phyloP scores from a whole-genome alignment of 1,139 yeast genomes.

The Pneumocystis jirovecii region DNA sequence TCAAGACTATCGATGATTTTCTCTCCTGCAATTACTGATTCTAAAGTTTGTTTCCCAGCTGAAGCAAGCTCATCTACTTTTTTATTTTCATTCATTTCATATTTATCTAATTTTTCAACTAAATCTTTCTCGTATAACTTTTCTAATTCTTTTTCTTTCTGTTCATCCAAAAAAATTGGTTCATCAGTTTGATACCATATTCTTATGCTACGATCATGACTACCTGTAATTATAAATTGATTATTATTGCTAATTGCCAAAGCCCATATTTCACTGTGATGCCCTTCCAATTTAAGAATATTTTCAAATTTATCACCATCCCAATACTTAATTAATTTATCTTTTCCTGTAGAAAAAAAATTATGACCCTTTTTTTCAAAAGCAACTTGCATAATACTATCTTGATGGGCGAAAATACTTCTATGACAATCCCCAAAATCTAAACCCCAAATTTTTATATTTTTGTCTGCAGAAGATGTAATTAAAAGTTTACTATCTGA shows the following conservation, averaged over 20 bases:
- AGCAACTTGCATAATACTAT: slow-evolving; percentile 74
- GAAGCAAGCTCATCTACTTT: slow-evolving; percentile 39
- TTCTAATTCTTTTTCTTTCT: slow-evolving; percentile 87
- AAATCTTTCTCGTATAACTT: slow-evolving; percentile 72
- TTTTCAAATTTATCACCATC: slow-evolving; percentile 95
- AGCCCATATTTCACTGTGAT: slow-evolving; percentile 90
- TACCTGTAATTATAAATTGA: slow-evolving; percentile 59
- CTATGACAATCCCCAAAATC: slow-evolving; percentile 98
- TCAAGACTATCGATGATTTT: slow-evolving; percentile 85
- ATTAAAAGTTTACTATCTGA: slow-evolving; percentile 71
- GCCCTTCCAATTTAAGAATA: slow-evolving; percentile 69
- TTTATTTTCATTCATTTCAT: slow-evolving; percentile 29
- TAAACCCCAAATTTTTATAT: slow-evolving; percentile 93
- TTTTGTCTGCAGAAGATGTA: slow-evolving; percentile 92
- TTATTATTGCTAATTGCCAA: slow-evolving; percentile 64
- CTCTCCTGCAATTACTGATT: slow-evolving; percentile 90
- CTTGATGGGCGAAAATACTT: slow-evolving; percentile 92
- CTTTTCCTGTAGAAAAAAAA: slow-evolving; percentile 83
- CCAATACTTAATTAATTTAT: slow-evolving; percentile 84
- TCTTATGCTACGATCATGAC: slow-evolving; percentile 87
- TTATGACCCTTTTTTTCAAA: slow-evolving; percentile 76
- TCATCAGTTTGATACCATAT: slow-evolving; percentile 88
- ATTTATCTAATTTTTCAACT: slow-evolving; percentile 52
- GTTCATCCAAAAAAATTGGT: slow-evolving; percentile 89
- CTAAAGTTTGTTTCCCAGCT: slow-evolving; percentile 74